phyloP scores from a whole-genome alignment of 495 filamentous ascomycete genomes.

The Baudoinia panamericana region DNA sequence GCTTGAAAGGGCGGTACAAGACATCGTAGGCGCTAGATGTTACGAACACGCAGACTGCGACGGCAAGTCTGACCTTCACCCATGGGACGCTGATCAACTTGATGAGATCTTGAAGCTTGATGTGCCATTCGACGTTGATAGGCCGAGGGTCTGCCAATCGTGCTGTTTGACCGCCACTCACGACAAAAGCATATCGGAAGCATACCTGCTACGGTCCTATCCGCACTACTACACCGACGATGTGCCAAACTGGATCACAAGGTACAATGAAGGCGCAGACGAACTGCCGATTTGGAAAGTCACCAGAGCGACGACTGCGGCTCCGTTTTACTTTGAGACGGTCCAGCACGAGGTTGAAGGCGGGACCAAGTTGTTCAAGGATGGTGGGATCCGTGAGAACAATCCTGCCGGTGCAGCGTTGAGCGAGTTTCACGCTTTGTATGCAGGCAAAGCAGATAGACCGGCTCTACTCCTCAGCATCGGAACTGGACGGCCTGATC shows the following conservation, averaged over 20 bases:
- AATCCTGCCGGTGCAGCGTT: conserved; percentile 31
- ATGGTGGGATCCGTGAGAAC: conserved; percentile 35
- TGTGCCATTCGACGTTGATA: conserved; percentile 10
- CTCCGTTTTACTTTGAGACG: conserved; percentile 39
- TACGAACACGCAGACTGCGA: conserved; percentile 26
- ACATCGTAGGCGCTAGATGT: conserved; percentile 29
- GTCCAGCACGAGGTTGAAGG: conserved; percentile 26
- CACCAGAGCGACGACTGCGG: conserved; percentile 40
- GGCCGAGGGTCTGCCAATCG: conserved; percentile 20
- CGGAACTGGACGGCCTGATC: conserved; percentile 30
- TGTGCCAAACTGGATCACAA: conserved; percentile 29
- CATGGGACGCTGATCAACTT: conserved; percentile 23
- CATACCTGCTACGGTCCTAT: conserved; percentile 34
- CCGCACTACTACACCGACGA: conserved; percentile 27
- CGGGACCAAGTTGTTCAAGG: conserved; percentile 28
- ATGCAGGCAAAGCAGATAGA: conserved; percentile 21
- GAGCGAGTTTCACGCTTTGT: conserved; percentile 28
- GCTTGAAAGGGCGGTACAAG: conserved; percentile 32
- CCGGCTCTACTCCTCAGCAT: conserved; percentile 29
- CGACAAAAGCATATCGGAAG: conserved; percentile 27
- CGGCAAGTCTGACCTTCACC: conserved; percentile 29
- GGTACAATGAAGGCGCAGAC: conserved; percentile 33
- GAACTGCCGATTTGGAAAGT: conserved; percentile 37
- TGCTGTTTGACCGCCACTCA: conserved; percentile 33
- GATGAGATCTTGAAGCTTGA: conserved; percentile 1